Evolutionary conservation across 441 rosid species (phyloP).

Genomic region (Geranium incanum): DNA sequence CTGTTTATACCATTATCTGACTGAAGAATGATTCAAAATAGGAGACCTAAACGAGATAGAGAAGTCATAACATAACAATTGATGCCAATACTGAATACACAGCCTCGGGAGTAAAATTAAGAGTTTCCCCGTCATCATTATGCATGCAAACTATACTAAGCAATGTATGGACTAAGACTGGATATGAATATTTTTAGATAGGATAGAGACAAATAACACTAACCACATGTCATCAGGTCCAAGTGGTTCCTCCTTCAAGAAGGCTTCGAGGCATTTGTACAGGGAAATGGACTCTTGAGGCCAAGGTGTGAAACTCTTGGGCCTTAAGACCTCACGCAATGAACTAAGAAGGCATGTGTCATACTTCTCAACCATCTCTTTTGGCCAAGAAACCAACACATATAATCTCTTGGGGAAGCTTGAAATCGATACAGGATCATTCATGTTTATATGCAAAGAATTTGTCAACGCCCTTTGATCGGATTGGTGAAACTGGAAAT

Average conservation of each 20-base stretch:
- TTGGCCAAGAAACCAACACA: constrained; percentile 57
- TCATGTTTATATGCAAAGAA: constrained; percentile 40
- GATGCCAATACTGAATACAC: background rate
- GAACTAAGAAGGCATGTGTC: constrained; percentile 42
- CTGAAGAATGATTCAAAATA: background rate
- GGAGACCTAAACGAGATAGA: background rate
- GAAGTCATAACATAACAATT: too few relatives aligned
- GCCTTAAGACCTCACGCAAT: constrained; percentile 50
- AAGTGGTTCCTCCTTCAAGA: constrained; percentile 72
- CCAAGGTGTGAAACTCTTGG: constrained; percentile 34
- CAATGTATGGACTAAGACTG: background rate
- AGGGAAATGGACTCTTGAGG: constrained; percentile 58
- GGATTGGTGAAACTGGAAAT: constrained; percentile 53
- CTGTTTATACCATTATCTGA: background rate
- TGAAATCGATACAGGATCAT: constrained; percentile 36
- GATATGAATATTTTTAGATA: constrained; percentile 10
- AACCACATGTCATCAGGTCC: constrained; percentile 88
- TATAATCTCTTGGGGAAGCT: constrained; percentile 28
- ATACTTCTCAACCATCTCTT: constrained; percentile 40
- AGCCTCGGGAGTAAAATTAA: background rate
- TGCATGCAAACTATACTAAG: background rate
- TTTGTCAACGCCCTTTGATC: constrained; percentile 56
- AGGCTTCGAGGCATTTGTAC: constrained; percentile 72
- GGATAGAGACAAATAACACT: constrained; percentile 27
- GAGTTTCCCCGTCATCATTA: background rate